phyloP scores from a whole-genome alignment of 1,284 basidiomycete genomes.

The Pseudozyma thailandica region DNA sequence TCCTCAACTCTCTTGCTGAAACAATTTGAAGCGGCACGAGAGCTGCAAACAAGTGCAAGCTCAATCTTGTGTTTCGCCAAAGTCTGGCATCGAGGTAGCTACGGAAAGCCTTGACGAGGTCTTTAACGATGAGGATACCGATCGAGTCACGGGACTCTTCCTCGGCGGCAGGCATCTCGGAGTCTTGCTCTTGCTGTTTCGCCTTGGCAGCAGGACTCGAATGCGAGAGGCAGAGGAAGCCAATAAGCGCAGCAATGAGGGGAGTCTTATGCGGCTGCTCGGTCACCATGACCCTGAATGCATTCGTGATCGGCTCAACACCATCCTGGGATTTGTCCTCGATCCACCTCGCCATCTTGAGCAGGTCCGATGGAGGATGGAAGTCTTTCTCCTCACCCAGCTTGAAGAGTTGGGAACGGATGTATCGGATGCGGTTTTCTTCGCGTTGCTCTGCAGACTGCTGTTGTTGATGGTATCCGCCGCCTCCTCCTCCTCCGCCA shows the following conservation, averaged over 20 bases:
- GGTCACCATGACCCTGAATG: conserved; percentile 59
- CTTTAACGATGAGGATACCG: conserved; percentile 57
- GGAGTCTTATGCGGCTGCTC: conserved; percentile 61
- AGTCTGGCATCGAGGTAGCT: conserved; percentile 61
- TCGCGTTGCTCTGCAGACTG: conserved; percentile 40
- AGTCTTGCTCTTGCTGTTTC: neutral
- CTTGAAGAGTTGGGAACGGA: conserved; percentile 51
- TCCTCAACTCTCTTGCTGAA: conserved; percentile 78
- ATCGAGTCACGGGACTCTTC: conserved; percentile 23
- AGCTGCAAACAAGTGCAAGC: conserved; percentile 57
- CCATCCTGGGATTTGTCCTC: conserved; percentile 47
- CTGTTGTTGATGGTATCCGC: conserved; percentile 7
- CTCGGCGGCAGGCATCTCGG: conserved; percentile 2
- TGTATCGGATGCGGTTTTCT: conserved; percentile 44
- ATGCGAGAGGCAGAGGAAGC: conserved; percentile 56
- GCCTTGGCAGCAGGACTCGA: conserved; percentile 2
- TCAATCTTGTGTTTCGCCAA: conserved; percentile 64
- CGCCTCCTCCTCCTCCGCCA: conserved; percentile 10
- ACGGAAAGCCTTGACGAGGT: conserved; percentile 62
- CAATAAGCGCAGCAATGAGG: conserved; percentile 61
- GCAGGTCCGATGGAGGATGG: conserved; percentile 53
- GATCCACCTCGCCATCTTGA: conserved; percentile 59
- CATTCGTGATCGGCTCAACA: conserved; percentile 43
- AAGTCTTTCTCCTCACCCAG: conserved; percentile 56
- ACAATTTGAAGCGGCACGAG: conserved; percentile 75